A percentile compares a stretch with the other conserved stretches of the same genome.
Evolutionary conservation across 495 filamentous ascomycete genomes (phyloP).

Genomic region (Podospora appendiculata): DNA sequence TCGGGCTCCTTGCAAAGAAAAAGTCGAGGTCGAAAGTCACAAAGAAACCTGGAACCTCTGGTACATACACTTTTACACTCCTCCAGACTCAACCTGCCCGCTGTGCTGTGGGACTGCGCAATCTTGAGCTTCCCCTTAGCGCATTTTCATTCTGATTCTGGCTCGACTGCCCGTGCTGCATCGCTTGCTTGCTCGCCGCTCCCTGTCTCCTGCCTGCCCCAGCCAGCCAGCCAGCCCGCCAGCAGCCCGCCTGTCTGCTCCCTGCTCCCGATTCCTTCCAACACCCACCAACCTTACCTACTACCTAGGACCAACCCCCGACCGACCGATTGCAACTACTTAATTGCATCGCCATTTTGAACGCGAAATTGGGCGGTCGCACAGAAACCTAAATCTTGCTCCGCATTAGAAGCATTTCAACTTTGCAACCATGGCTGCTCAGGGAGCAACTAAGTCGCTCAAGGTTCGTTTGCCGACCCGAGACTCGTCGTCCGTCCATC

Average conservation of each 20-base stretch:
- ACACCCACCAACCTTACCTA: not conserved
- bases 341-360: not conserved
- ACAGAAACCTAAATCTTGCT: constrained; percentile 6
- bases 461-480: constrained; percentile 38
- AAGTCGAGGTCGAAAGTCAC: no score
- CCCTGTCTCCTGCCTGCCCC: not conserved
- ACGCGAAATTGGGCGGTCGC: constrained; percentile 1
- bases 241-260: not conserved
- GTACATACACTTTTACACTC: no score
- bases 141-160: not conserved
- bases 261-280: not conserved
- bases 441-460: constrained; percentile 44
- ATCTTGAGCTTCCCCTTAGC: not conserved
- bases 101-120: not conserved
- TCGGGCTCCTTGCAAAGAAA: no score
- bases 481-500: constrained; percentile 9
- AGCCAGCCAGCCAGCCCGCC: no score
- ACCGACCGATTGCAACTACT: not conserved
- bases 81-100: not conserved
- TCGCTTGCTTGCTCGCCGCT: not conserved
- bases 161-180: not conserved
- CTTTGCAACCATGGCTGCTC: constrained; percentile 39
- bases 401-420: not conserved
- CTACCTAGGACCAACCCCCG: not conserved
- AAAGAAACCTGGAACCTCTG: not conserved